Percentiles rank a stretch among this genome's conserved stretches.
These are phyloP conservation scores for Bryum argenteum DNA, from an alignment of 225 moss, liverwort and hornwort species.

Conservation along the genomic window DNA sequence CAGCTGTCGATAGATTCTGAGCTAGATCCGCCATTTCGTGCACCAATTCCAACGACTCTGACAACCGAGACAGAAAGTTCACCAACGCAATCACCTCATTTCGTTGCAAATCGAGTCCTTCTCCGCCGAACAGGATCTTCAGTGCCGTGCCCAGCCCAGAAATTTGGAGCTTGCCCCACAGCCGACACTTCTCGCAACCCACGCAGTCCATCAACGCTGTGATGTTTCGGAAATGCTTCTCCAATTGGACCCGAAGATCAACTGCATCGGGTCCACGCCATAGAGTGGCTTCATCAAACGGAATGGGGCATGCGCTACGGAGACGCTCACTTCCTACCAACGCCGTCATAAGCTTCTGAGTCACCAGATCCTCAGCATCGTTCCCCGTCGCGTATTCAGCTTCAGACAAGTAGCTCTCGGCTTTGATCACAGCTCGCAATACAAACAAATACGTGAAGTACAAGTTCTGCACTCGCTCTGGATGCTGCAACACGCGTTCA, in stretches of 20 bases:
- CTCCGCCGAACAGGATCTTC: slow-evolving; percentile 70
- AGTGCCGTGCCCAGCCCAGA: slow-evolving; percentile 77
- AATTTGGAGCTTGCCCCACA: slow-evolving; percentile 87
- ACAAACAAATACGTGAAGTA: slow-evolving; percentile 88
- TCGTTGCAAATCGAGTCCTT: slow-evolving; percentile 62
- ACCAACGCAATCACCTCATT: slow-evolving; percentile 77
- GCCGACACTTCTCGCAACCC: slow-evolving; percentile 90
- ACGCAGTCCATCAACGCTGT: slow-evolving; percentile 84
- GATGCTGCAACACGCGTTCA: slow-evolving; percentile 66
- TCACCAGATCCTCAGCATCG: slow-evolving; percentile 50
- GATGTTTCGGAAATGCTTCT: slow-evolving; percentile 78
- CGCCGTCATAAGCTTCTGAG: slow-evolving; percentile 52
- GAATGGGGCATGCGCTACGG: slow-evolving; percentile 69
- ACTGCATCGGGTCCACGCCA: slow-evolving; percentile 69
- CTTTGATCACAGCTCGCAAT: slow-evolving; percentile 74
- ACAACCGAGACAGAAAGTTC: slow-evolving; percentile 72
- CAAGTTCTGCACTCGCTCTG: slow-evolving; percentile 80
- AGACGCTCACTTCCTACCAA: slow-evolving; percentile 66
- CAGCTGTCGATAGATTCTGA: too few relatives aligned
- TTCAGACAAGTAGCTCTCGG: slow-evolving; percentile 64
- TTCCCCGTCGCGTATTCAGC: slow-evolving; percentile 82
- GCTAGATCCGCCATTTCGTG: slow-evolving; percentile 61
- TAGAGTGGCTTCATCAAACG: slow-evolving; percentile 82
- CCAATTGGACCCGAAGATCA: slow-evolving; percentile 65
- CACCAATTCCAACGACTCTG: slow-evolving; percentile 68